These are phyloP conservation scores for Aspergillus felis DNA, from an alignment of 2,329 filamentous ascomycete species.

Conservation along the genomic window DNA sequence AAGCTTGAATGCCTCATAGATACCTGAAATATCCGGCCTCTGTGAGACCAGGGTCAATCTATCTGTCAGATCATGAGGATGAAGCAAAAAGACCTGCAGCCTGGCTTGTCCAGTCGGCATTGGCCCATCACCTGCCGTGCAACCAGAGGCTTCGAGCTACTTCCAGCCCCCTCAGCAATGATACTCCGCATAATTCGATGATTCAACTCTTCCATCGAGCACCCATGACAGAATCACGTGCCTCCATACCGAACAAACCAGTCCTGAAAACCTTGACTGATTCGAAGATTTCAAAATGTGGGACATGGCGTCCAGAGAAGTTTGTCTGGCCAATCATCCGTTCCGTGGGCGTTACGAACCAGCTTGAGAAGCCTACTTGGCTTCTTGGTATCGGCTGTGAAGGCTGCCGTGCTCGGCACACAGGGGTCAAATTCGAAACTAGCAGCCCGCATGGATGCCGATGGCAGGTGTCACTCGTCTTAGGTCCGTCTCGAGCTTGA, in stretches of 20 bases:
- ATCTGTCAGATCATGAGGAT: too few species aligned
- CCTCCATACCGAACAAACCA: too few species aligned
- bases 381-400: background rate
- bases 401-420: background rate
- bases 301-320: background rate
- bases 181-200: too few species aligned
- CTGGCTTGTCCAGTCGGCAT: background rate
- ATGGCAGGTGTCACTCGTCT: background rate
- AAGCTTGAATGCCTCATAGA: background rate
- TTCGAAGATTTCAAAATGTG: background rate
- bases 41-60: too few species aligned
- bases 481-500: too few species aligned
- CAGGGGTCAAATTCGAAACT: background rate
- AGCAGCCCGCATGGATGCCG: background rate
- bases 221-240: background rate
- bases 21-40: background rate
- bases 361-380: background rate
- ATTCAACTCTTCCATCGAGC: background rate
- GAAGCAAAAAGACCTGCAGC: too few species aligned
- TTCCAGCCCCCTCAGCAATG: background rate
- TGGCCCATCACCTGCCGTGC: background rate
- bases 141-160: background rate
- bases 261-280: background rate
- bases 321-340: background rate
- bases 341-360: background rate